Conservation (phyloP, 495 filamentous ascomycete genomes). For the Cercophora sp. region DNA sequence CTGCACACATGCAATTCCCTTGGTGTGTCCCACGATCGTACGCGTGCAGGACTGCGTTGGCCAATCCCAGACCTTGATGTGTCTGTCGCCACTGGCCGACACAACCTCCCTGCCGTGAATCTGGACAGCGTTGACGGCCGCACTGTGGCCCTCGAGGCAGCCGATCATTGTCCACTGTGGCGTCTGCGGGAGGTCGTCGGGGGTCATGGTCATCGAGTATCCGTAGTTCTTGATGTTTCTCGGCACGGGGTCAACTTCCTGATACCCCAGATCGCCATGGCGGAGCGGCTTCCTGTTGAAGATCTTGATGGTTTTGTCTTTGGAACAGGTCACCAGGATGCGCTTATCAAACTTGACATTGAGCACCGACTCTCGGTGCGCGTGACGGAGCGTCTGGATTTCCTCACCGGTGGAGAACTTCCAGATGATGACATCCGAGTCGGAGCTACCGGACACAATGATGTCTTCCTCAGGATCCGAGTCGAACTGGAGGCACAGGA, state of each 20-base stretch:
- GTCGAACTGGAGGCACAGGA: conserved; percentile 95
- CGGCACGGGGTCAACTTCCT: conserved; percentile 51
- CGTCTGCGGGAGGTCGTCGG: conserved; percentile 44
- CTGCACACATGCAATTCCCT: conserved; percentile 96
- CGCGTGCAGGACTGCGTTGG: conserved; percentile 67
- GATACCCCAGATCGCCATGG: conserved; percentile 65
- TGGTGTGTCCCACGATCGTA: conserved; percentile 80
- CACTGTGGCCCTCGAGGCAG: conserved; percentile 73
- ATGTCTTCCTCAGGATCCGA: conserved; percentile 85
- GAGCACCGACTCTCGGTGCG: conserved; percentile 88
- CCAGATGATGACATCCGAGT: conserved; percentile 87
- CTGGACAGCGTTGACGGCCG: conserved; percentile 95
- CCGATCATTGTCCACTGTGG: conserved; percentile 72
- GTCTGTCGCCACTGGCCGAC: conserved; percentile 87
- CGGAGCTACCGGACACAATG: conserved; percentile 89
- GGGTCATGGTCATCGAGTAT: conserved; percentile 35
- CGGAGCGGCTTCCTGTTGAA: conserved; percentile 77
- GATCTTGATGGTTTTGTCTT: conserved; percentile 92
- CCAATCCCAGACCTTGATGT: conserved; percentile 92
- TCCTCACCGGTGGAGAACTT: conserved; percentile 83
- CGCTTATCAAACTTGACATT: conserved; percentile 90
- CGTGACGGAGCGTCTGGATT: conserved; percentile 65
- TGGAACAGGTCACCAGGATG: conserved; percentile 92
- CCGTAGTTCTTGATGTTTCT: conserved; percentile 45
- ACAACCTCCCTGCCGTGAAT: conserved; percentile 83